A percentile compares a stretch with the other conserved stretches of the same genome.
These are phyloP conservation scores for Starmerella davenportii DNA, from an alignment of 805 yeast genomes.

Conservation along the genomic window DNA sequence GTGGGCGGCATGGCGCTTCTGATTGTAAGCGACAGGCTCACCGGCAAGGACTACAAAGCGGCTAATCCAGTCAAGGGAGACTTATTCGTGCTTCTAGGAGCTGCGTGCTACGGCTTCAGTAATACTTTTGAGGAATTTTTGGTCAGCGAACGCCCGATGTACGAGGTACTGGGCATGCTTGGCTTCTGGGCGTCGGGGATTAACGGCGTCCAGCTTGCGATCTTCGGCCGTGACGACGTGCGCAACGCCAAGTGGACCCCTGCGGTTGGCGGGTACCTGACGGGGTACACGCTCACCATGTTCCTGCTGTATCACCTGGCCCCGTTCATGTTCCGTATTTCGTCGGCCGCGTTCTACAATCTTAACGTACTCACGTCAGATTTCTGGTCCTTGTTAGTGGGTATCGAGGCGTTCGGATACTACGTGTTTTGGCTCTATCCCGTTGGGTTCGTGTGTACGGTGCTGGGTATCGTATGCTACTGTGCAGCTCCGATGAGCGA, in stretches of 20 bases:
- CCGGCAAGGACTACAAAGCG: constrained; percentile 28
- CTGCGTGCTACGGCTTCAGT: constrained; percentile 30
- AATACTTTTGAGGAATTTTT: constrained; percentile 29
- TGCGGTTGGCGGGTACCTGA: constrained; percentile 28
- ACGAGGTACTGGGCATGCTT: constrained; percentile 29
- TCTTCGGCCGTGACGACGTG: constrained; percentile 26
- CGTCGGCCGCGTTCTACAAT: constrained; percentile 32
- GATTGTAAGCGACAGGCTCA: constrained; percentile 26
- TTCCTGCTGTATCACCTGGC: constrained; percentile 27
- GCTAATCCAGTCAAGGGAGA: constrained; percentile 28
- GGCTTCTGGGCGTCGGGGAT: constrained; percentile 28
- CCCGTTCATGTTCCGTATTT: constrained; percentile 29
- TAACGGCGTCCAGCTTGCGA: constrained; percentile 30
- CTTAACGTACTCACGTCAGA: constrained; percentile 28
- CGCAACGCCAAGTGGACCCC: constrained; percentile 25
- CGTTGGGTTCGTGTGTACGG: constrained; percentile 29
- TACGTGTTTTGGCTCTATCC: constrained; percentile 31
- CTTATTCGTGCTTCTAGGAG: constrained; percentile 28
- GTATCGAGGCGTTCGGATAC: constrained; percentile 30
- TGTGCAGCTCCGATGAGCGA: constrained; percentile 23
- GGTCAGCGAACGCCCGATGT: constrained; percentile 29
- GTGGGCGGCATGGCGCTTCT: constrained; percentile 29
- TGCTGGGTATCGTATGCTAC: constrained; percentile 27
- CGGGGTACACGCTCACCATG: constrained; percentile 28
- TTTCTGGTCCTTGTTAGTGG: constrained; percentile 30